phyloP scores from a whole-genome alignment of 106 monocot genomes.

The Ottelia alismoides region DNA sequence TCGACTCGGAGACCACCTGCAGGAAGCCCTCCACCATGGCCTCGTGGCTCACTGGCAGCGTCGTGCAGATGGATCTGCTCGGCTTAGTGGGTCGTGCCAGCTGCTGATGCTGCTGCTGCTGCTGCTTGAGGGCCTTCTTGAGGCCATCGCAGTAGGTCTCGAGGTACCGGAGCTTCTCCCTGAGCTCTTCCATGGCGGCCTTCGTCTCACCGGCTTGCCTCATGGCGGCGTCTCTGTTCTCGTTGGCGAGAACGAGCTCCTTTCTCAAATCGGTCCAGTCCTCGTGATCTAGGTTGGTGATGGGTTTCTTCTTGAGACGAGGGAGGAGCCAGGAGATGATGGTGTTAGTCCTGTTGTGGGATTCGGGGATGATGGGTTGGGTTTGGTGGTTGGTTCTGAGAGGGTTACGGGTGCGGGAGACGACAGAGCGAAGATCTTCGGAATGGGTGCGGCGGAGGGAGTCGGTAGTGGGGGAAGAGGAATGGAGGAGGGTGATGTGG shows the following conservation, averaged over 20 bases:
- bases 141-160: conserved; percentile 73
- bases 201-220: conserved; percentile 66
- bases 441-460: conserved; percentile 16
- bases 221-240: conserved; percentile 54
- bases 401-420: conserved; percentile 11
- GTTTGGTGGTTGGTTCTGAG: neutral
- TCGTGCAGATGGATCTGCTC: conserved; percentile 13
- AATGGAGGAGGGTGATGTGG: neutral
- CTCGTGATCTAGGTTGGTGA: neutral
- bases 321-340: conserved; percentile 19
- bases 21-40: conserved; percentile 96
- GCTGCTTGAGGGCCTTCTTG: conserved; percentile 60
- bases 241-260: conserved; percentile 65
- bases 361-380: neutral
- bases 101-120: no score
- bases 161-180: conserved; percentile 45
- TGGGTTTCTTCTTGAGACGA: conserved; percentile 12
- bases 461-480: conserved; percentile 4
- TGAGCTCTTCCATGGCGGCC: conserved; percentile 53
- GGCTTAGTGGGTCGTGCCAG: no score
- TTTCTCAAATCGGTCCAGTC: conserved; percentile 25
- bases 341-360: neutral
- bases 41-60: conserved; percentile 73
- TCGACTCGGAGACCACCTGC: conserved; percentile 81
- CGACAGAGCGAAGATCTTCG: conserved; percentile 29